Conservation (phyloP, 495 filamentous ascomycete species). For the Penicilliopsis zonata region DNA sequence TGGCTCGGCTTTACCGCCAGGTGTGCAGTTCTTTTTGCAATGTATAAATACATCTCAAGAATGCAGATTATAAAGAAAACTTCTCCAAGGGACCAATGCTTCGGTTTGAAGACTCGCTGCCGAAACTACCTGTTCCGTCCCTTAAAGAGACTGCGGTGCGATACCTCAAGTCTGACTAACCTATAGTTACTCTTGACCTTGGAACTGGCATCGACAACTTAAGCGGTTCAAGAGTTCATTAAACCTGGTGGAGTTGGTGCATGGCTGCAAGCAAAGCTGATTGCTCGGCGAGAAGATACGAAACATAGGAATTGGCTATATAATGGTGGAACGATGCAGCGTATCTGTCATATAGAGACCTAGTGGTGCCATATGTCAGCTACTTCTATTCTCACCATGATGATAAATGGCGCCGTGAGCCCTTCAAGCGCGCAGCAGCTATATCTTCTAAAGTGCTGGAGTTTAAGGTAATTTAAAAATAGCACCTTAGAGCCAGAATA, state of each 20-base stretch:
- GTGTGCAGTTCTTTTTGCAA: no score
- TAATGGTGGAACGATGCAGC: conserved; percentile 95
- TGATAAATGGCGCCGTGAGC: conserved; percentile 76
- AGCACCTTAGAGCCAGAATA: conserved; percentile 90
- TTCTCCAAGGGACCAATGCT: conserved; percentile 84
- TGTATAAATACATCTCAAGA: no score
- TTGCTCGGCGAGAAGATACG: conserved; percentile 71
- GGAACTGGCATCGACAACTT: conserved; percentile 67
- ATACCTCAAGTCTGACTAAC: conserved; percentile 90
- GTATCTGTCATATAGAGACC: conserved; percentile 88
- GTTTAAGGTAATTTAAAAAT: conserved; percentile 84
- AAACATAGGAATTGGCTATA: conserved; percentile 85
- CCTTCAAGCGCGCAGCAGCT: conserved; percentile 84
- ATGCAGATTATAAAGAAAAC: conserved; percentile 95
- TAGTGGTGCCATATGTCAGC: conserved; percentile 94
- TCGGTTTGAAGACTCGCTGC: conserved; percentile 91
- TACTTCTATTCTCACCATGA: conserved; percentile 99
- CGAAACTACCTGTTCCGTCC: conserved; percentile 78
- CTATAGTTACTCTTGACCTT: conserved; percentile 57
- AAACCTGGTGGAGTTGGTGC: conserved; percentile 71
- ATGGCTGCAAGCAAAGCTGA: conserved; percentile 75
- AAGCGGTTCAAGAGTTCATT: conserved; percentile 73
- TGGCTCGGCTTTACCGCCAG: no score
- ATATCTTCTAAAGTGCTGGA: conserved; percentile 74
- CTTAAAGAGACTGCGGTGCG: conserved; percentile 85